phyloP scores from a whole-genome alignment of 208 protist species.

The Leptomonas pyrrhocoris region DNA sequence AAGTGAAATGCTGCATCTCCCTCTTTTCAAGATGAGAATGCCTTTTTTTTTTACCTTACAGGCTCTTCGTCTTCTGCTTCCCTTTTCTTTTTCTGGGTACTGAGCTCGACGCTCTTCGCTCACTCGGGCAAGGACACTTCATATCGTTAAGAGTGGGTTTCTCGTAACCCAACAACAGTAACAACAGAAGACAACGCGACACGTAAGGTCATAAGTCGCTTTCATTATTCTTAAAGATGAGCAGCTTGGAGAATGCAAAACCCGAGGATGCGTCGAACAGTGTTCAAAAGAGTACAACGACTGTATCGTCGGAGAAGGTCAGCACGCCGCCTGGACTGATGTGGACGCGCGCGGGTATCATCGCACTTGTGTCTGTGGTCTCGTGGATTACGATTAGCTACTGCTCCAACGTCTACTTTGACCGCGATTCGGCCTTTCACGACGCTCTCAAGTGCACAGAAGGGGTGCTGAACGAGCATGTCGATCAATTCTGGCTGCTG shows the following conservation, averaged over 20 bases:
- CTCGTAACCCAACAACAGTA: too few species aligned
- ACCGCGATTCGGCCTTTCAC: slow-evolving; percentile 64
- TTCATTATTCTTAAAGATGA: slow-evolving; percentile 7
- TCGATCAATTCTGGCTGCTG: slow-evolving; percentile 62
- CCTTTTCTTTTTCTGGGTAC: neutral
- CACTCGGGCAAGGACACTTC: neutral
- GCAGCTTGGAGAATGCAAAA: neutral
- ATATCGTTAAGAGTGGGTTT: too few species aligned
- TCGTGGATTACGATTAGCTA: slow-evolving; percentile 66
- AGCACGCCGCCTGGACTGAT: slow-evolving; percentile 32
- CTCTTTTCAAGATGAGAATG: too few species aligned
- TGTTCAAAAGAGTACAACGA: neutral
- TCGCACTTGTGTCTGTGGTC: slow-evolving; percentile 53
- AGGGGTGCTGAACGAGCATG: slow-evolving; percentile 41
- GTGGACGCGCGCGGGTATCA: slow-evolving; percentile 48
- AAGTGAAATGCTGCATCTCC: too few species aligned
- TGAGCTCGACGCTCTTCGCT: neutral
- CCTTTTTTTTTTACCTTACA: too few species aligned
- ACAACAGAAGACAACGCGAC: too few species aligned
- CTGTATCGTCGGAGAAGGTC: slow-evolving; percentile 3
- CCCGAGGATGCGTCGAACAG: neutral
- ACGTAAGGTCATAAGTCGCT: neutral
- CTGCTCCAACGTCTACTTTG: slow-evolving; percentile 79
- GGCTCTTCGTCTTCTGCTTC: too few species aligned
- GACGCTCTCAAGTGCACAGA: slow-evolving; percentile 65